Conservation (phyloP, 1,284 basidiomycete species). For the Tetrapyrgos nigripes region DNA sequence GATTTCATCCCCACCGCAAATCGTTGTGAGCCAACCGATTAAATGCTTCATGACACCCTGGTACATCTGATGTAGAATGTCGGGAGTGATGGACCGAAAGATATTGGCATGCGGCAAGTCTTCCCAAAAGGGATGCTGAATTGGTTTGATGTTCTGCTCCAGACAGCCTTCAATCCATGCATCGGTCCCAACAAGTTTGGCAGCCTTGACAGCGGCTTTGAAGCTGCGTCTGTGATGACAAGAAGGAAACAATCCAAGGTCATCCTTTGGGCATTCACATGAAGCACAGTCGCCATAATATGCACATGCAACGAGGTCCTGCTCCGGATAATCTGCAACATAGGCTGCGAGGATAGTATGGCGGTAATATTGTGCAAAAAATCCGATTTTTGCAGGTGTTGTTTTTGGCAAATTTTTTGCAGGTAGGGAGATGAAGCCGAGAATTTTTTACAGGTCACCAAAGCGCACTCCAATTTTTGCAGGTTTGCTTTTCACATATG, state of each 20-base stretch:
- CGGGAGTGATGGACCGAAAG: too few species aligned
- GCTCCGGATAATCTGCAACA: constrained; percentile 17
- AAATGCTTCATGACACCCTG: too few species aligned
- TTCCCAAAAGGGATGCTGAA: constrained; percentile 30
- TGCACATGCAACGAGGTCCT: neutral
- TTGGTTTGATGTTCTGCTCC: neutral
- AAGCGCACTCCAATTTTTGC: too few species aligned
- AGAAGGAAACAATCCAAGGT: neutral
- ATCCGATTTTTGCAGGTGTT: constrained; percentile 8
- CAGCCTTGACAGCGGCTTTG: neutral
- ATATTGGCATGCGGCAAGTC: too few species aligned
- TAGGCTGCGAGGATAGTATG: too few species aligned
- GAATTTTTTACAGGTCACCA: too few species aligned
- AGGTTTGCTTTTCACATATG: too few species aligned
- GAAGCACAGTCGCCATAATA: neutral
- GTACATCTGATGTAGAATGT: too few species aligned
- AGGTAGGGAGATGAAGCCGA: too few species aligned
- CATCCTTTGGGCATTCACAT: neutral
- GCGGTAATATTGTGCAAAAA: too few species aligned
- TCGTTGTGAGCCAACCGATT: constrained; percentile 26
- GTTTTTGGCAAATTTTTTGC: too few species aligned
- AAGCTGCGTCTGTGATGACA: neutral
- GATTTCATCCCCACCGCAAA: neutral
- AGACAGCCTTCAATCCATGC: neutral
- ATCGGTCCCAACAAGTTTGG: neutral